Evolutionary conservation across 371 early-diverging fungal genomes (phyloP).

Genomic region (Batrachochytrium dendrobatidis): DNA sequence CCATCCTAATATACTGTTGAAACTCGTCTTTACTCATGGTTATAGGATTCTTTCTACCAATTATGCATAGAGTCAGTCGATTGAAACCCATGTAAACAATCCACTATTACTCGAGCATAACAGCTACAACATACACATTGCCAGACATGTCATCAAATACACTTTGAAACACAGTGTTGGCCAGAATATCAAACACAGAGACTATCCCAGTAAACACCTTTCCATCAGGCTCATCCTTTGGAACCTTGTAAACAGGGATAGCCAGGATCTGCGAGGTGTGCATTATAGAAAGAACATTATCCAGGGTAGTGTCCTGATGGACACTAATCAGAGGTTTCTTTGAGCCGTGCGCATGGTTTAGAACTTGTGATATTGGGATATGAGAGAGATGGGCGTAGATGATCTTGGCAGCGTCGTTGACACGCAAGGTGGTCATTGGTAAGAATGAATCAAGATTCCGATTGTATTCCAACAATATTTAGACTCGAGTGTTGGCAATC

Average conservation of each 20-base stretch:
- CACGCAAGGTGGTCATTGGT: too few species aligned
- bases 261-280: constrained; percentile 26
- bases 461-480: too few species aligned
- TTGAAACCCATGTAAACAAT: too few species aligned
- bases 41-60: too few species aligned
- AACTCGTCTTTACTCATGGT: not conserved
- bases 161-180: constrained; percentile 33
- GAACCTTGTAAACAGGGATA: constrained; percentile 25
- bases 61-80: too few species aligned
- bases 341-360: not conserved
- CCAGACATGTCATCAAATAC: constrained; percentile 34
- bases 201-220: constrained; percentile 10
- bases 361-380: not conserved
- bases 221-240: constrained; percentile 5
- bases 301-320: constrained; percentile 23
- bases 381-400: not conserved
- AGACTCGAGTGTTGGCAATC: too few species aligned
- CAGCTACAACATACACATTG: constrained; percentile 10
- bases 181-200: constrained; percentile 26
- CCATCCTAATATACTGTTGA: not conserved
- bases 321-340: constrained; percentile 19
- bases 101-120: too few species aligned
- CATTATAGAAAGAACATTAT: constrained; percentile 23
- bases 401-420: constrained; percentile 1
- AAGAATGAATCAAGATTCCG: too few species aligned